Percentiles rank a stretch among this genome's conserved stretches.
Conservation (phyloP, 768 basidiomycete genomes). For the Mycena venus region DNA sequence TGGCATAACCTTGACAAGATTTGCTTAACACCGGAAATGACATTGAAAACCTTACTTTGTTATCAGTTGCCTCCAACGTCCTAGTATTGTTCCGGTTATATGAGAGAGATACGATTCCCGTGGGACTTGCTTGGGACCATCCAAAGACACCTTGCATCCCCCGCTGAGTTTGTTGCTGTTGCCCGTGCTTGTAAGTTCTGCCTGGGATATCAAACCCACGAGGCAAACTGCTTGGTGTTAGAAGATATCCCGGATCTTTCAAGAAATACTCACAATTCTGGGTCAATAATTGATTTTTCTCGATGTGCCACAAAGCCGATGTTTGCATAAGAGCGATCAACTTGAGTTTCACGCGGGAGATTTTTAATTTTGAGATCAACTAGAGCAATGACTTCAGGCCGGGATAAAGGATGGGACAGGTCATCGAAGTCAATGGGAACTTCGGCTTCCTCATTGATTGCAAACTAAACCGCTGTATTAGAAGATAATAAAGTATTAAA, state of each 20-base stretch:
- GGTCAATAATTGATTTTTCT: background rate
- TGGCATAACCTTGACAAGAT: conserved; percentile 4
- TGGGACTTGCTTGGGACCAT: background rate
- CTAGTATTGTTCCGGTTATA: background rate
- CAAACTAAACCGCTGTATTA: background rate
- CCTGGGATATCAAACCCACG: background rate
- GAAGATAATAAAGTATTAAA: background rate
- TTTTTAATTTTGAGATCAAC: conserved; percentile 11
- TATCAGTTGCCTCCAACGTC: background rate
- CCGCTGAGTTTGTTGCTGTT: background rate
- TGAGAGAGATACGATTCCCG: background rate
- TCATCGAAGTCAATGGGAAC: background rate
- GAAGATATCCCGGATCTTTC: background rate
- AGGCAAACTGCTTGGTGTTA: background rate
- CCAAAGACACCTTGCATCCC: background rate
- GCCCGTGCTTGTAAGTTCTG: background rate
- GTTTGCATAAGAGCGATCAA: conserved; percentile 18
- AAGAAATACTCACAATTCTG: background rate
- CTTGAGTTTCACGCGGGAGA: background rate
- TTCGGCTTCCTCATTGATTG: background rate
- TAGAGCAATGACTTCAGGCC: conserved; percentile 3
- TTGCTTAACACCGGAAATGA: background rate
- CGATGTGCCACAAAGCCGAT: conserved; percentile 19
- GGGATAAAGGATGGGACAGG: background rate
- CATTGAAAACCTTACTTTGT: background rate